Conservation (phyloP, 768 basidiomycete species). For the Krasilnikovozyma curviuscula region DNA sequence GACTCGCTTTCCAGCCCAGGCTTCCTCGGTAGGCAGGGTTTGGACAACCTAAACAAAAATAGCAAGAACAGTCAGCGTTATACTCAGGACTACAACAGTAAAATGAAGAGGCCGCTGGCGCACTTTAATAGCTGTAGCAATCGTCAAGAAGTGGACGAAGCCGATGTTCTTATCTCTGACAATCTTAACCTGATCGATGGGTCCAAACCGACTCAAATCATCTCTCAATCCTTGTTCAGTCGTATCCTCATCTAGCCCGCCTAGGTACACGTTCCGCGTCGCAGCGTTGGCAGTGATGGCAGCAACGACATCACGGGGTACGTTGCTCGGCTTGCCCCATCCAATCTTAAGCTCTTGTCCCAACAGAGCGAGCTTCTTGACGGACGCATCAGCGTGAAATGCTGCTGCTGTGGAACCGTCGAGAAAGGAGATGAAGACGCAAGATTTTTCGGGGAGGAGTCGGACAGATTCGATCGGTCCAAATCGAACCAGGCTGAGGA, state of each 20-base stretch:
- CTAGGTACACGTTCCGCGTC: slow-evolving; percentile 87
- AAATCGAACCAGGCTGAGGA: slow-evolving; percentile 92
- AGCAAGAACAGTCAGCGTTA: not conserved
- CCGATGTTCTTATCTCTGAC: slow-evolving; percentile 98
- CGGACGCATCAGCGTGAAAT: slow-evolving; percentile 89
- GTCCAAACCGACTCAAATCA: slow-evolving; percentile 74
- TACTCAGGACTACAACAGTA: not conserved
- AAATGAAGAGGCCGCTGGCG: slow-evolving; percentile 13
- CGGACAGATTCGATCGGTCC: slow-evolving; percentile 89
- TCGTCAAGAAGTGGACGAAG: slow-evolving; percentile 94
- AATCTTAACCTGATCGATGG: slow-evolving; percentile 99
- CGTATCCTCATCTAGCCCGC: slow-evolving; percentile 61
- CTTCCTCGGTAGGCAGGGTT: slow-evolving; percentile 72
- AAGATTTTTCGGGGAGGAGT: slow-evolving; percentile 87
- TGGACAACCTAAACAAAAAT: slow-evolving; percentile 55
- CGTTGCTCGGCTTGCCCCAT: slow-evolving; percentile 87
- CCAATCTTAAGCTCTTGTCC: slow-evolving; percentile 96
- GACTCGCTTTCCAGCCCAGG: slow-evolving; percentile 88
- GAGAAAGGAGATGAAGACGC: slow-evolving; percentile 95
- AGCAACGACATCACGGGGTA: slow-evolving; percentile 63
- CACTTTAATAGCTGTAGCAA: slow-evolving; percentile 86
- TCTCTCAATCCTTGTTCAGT: slow-evolving; percentile 85
- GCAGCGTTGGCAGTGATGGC: slow-evolving; percentile 86
- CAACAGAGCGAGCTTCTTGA: slow-evolving; percentile 82
- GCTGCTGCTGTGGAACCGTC: slow-evolving; percentile 81